These are phyloP conservation scores for Ogataea allantospora DNA, from an alignment of 805 yeast species.

Conservation along the genomic window DNA sequence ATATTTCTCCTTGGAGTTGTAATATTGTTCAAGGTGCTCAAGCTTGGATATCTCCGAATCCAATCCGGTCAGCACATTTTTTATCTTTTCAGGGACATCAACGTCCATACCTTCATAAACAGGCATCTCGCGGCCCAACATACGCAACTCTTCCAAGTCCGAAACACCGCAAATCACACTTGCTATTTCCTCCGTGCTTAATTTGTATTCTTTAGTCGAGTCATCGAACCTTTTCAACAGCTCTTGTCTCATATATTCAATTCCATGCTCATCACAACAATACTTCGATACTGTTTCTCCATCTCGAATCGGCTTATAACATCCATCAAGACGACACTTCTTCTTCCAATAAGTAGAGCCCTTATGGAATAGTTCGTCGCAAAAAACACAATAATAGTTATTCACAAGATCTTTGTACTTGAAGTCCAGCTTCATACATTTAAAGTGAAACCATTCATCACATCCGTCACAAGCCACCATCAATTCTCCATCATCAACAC, in stretches of 20 bases:
- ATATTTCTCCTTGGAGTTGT: slow-evolving; percentile 20
- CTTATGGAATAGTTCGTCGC: slow-evolving; percentile 46
- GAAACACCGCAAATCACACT: slow-evolving; percentile 19
- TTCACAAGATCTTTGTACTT: slow-evolving; percentile 55
- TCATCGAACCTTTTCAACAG: slow-evolving; percentile 23
- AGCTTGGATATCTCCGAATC: slow-evolving; percentile 21
- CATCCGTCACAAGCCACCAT: slow-evolving; percentile 97
- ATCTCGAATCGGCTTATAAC: slow-evolving; percentile 52
- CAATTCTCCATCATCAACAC: slow-evolving; percentile 72
- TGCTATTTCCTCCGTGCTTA: slow-evolving; percentile 15
- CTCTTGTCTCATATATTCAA: slow-evolving; percentile 36
- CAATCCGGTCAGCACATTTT: slow-evolving; percentile 21
- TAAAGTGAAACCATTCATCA: slow-evolving; percentile 92
- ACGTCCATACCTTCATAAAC: slow-evolving; percentile 28
- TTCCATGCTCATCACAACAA: slow-evolving; percentile 74
- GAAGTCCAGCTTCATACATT: slow-evolving; percentile 61
- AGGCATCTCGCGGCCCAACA: slow-evolving; percentile 43
- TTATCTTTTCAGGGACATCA: slow-evolving; percentile 5
- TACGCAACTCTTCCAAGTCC: slow-evolving; percentile 22
- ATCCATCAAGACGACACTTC: slow-evolving; percentile 62
- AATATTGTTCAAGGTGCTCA: slow-evolving; percentile 14
- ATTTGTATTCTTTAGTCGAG: slow-evolving; percentile 8
- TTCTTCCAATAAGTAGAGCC: slow-evolving; percentile 69
- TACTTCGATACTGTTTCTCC: slow-evolving; percentile 45
- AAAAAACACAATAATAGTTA: slow-evolving; percentile 70